These are phyloP conservation scores for Thalassiosira mediterranea DNA, from an alignment of 352 stramenopile species.

Conservation along the genomic window DNA sequence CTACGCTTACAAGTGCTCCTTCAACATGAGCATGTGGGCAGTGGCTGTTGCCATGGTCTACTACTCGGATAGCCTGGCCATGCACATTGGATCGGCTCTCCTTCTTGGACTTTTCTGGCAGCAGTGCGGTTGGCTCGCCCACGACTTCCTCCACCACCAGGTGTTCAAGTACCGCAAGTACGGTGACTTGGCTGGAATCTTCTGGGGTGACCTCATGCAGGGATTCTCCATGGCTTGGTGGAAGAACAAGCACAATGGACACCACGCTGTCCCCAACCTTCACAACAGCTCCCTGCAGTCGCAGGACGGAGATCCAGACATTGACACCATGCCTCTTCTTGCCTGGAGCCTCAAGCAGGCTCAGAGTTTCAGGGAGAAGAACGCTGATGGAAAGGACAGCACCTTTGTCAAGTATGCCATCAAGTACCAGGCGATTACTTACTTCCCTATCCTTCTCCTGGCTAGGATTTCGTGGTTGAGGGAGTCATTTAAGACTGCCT, in stretches of 20 bases:
- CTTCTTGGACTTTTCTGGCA: slow-evolving; percentile 98
- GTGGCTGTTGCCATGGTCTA: slow-evolving; percentile 89
- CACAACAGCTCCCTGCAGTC: slow-evolving; percentile 88
- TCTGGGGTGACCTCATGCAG: slow-evolving; percentile 97
- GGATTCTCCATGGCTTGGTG: slow-evolving; percentile 96
- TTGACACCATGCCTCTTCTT: slow-evolving; percentile 98
- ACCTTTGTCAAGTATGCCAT: slow-evolving; percentile 90
- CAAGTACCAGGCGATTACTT: slow-evolving; percentile 91
- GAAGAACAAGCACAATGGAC: slow-evolving; percentile 99
- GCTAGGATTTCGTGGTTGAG: slow-evolving; percentile 95
- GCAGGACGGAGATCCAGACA: slow-evolving; percentile 95
- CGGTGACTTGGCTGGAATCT: slow-evolving; percentile 91
- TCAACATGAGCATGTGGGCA: slow-evolving; percentile 91
- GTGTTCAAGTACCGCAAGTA: slow-evolving; percentile 94
- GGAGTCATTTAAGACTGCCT: slow-evolving; percentile 93
- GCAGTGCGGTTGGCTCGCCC: slow-evolving; percentile 96
- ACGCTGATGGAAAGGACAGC: slow-evolving; percentile 84
- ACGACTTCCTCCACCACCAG: slow-evolving; percentile 98
- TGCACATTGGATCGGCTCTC: slow-evolving; percentile 91
- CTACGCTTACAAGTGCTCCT: slow-evolving; percentile 95
- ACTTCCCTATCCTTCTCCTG: slow-evolving; percentile 97
- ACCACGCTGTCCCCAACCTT: slow-evolving; percentile 97
- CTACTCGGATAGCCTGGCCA: slow-evolving; percentile 83
- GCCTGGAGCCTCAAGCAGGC: slow-evolving; percentile 97
- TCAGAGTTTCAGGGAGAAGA: slow-evolving; percentile 78